Evolutionary conservation across 805 yeast genomes (phyloP), one percentile per base, ranked within the genome.

Genomic region (Geotrichum ghanense): DNA sequence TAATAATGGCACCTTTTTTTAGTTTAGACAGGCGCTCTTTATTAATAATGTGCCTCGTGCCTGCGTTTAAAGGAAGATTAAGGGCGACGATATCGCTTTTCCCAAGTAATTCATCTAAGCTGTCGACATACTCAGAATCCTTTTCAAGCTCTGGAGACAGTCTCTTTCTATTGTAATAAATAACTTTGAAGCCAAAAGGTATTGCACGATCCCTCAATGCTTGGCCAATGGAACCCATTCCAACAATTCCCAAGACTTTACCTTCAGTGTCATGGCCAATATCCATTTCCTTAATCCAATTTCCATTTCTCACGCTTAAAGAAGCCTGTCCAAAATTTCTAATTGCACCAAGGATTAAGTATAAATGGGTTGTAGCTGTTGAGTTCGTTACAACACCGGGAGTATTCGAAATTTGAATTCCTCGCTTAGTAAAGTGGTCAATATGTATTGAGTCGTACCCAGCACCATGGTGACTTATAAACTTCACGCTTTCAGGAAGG

Each of bases 201-300:
- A 66, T 64, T 51, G 84, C 70, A 55, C 90, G 74, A 53, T 78
- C 76, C 46, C 86, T 72, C 45, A 87, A 78, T 24, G 85, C 83
- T 49, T 88, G 76, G 42, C 95, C 95, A 64, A 87, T 86, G 27
- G 95, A 95, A 26, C 95, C 95, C 76, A 87, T 73, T 14, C 95
- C 95, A 45, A 83, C 68, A 46, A 87, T 79, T 43, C 95, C 95
- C 20, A 87, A 80, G 17, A 71, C 71, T 58, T 81, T 81, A 6
- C 85, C 86, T 51, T 71, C 78, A 16, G 94, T 94, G 57, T 81
- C 89, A 57, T 74, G 74, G 5, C 94, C 95, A 42, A 78, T 64
- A 5, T 78, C 73, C 1, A 80, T 74, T 2, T 44, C 23, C 44
- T 45, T 72, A 85, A 89, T 71, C 90, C 94, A 86, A 47, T 75